Conservation (phyloP, 306 rosid genomes). For the Lagenaria siceraria region DNA sequence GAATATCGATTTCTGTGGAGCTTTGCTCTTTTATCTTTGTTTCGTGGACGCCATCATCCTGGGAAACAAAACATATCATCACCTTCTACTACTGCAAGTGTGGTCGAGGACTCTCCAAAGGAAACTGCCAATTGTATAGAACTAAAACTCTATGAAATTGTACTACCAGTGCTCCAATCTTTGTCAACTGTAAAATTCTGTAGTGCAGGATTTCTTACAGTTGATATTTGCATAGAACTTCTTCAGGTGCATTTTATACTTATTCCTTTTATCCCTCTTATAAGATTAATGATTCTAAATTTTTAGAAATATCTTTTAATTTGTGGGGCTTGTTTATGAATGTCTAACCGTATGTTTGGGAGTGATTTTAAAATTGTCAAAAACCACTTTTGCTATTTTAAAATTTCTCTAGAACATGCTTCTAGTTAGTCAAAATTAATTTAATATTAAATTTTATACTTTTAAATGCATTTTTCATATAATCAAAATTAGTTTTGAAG, state of each 20-base stretch:
- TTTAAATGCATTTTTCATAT: too few relatives aligned
- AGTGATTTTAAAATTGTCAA: too few relatives aligned
- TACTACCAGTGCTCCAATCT: slow-evolving; percentile 74
- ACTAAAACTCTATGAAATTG: slow-evolving; percentile 58
- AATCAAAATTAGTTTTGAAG: too few relatives aligned
- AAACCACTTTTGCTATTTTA: too few relatives aligned
- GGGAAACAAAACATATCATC: slow-evolving; percentile 38
- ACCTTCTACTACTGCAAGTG: slow-evolving; percentile 26
- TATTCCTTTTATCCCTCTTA: slow-evolving; percentile 8
- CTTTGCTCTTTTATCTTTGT: slow-evolving; percentile 66
- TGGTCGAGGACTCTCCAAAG: slow-evolving; percentile 26
- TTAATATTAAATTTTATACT: too few relatives aligned
- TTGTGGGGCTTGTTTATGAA: not conserved
- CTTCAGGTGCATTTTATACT: slow-evolving; percentile 52
- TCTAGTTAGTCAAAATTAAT: too few relatives aligned
- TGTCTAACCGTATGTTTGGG: not conserved
- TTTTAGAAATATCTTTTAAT: not conserved
- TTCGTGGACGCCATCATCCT: slow-evolving; percentile 46
- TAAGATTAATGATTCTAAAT: not conserved
- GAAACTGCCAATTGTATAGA: slow-evolving; percentile 38
- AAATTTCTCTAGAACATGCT: too few relatives aligned
- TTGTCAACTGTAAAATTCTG: slow-evolving; percentile 57
- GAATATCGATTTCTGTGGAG: slow-evolving; percentile 87
- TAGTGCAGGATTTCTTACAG: slow-evolving; percentile 44
- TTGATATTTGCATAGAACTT: slow-evolving; percentile 68